Percentiles rank a stretch among this genome's conserved stretches.
Conservation (phyloP, 495 filamentous ascomycete genomes). For the Penicillium simplicissimum region DNA sequence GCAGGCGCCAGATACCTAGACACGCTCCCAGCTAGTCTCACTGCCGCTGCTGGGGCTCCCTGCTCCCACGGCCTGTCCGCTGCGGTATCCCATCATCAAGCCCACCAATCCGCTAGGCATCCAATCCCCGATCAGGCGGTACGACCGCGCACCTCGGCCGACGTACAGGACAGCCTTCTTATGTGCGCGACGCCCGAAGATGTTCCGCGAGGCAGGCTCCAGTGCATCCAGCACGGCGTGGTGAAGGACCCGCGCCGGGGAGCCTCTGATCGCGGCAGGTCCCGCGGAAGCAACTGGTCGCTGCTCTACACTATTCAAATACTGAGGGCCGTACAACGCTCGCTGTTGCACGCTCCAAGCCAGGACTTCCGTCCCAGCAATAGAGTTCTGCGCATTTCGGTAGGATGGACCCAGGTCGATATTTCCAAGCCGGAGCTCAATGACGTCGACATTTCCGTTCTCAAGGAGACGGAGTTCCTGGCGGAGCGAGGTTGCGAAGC, state of each 20-base stretch:
- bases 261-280: slow-evolving; percentile 57
- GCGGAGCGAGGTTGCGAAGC: slow-evolving; percentile 74
- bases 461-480: slow-evolving; percentile 65
- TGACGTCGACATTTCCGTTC: slow-evolving; percentile 64
- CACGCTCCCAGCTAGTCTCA: slow-evolving; percentile 43
- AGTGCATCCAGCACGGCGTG: slow-evolving; percentile 85
- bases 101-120: slow-evolving; percentile 75
- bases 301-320: slow-evolving; percentile 47
- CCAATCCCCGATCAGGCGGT: slow-evolving; percentile 84
- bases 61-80: slow-evolving; percentile 26
- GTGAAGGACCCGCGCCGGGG: slow-evolving; percentile 72
- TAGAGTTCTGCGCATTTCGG: slow-evolving; percentile 40
- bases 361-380: slow-evolving; percentile 61
- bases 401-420: slow-evolving; percentile 64
- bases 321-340: slow-evolving; percentile 43
- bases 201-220: slow-evolving; percentile 46
- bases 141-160: slow-evolving; percentile 76
- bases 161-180: slow-evolving; percentile 64
- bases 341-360: slow-evolving; percentile 62
- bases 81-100: slow-evolving; percentile 83
- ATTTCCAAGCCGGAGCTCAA: slow-evolving; percentile 82
- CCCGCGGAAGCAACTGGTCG: slow-evolving; percentile 44
- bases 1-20: slow-evolving; percentile 15
- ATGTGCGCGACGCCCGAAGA: slow-evolving; percentile 39
- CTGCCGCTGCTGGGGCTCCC: slow-evolving; percentile 37